Evolutionary conservation across 257 asterid species (phyloP), one percentile per base, ranked within the genome.

Genomic region (Nicotiana noctiflora): DNA sequence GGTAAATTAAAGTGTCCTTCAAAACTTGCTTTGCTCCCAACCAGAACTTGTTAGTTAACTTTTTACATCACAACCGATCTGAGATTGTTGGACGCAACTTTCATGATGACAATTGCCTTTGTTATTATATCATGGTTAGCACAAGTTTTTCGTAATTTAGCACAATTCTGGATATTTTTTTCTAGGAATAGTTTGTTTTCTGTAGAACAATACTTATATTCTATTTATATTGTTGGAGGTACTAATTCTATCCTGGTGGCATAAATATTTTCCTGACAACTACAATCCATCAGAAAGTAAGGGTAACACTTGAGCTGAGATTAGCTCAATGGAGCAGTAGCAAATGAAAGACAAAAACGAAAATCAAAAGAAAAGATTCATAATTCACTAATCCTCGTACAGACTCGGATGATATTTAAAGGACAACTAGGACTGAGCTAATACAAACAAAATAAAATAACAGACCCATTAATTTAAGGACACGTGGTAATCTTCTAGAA

Each of bases 1-100:
- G 97, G 97, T 92, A 85, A 27, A 60, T 10, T n/a, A 13, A 72
- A 7, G 19, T 2, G 18, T 77, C 25, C 8, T 59, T 77, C 56
- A 77, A 59, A 59, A 77, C 18, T 34, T 6, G 15, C 34, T 72
- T 15, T 44, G 29, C 21, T 44, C 14, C 44, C 34, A 44, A 70
- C 13, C 59, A 19, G 29, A 68, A 68, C 56, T 25, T 5, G 6
- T 52, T 52, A 53, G 57, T 40, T 32, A 32, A 66, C 75, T 9
- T 66, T 65, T 66, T 32, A 66, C 53, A 66, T 66, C 75, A 34
- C 9, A 66, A 34, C 75, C 5, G 37, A 66, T 18, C 53, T 18
- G 53, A 2, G 2, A 66, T 66, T 60, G 14, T 60, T 60, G 32
- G 32, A 60, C 3, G 0, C 32, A 60, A 21, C 65, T 21, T 53